Evolutionary conservation across 2,329 filamentous ascomycete genomes (phyloP).

Genomic region (Xylariomycetidae sp.): DNA sequence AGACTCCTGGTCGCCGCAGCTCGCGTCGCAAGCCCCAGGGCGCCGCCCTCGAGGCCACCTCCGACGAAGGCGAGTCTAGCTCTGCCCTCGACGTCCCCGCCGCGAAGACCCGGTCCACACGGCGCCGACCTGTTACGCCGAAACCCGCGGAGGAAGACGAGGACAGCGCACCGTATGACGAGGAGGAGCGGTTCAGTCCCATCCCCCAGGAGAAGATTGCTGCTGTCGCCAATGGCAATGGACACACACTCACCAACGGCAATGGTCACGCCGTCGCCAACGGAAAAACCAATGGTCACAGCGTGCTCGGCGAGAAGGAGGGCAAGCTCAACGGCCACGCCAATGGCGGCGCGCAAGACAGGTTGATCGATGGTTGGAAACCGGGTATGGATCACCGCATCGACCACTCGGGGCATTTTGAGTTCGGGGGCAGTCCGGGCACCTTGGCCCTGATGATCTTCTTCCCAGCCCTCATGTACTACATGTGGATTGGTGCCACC

Average conservation of each 20-base stretch:
- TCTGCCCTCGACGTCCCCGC: constrained; percentile 34
- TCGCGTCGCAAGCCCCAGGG: constrained; percentile 46
- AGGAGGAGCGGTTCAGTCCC: constrained; percentile 25
- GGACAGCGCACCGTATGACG: constrained; percentile 16
- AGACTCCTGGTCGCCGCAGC: constrained; percentile 45
- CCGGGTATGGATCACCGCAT: constrained; percentile 56
- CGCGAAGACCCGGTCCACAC: too few relatives aligned
- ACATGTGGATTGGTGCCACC: constrained; percentile 96
- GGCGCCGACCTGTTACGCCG: constrained; percentile 39
- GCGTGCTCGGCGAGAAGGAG: too few relatives aligned
- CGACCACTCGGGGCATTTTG: constrained; percentile 59
- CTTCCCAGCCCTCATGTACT: constrained; percentile 96
- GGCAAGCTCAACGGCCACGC: constrained; percentile 6
- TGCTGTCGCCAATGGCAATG: constrained; percentile 18
- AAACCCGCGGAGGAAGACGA: constrained; percentile 48
- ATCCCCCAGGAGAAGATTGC: constrained; percentile 21
- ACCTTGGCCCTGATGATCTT: constrained; percentile 80
- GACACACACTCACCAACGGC: constrained; percentile 4
- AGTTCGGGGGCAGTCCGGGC: constrained; percentile 86
- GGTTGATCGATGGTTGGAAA: constrained; percentile 50
- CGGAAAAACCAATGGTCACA: constrained; percentile 20
- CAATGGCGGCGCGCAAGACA: constrained; percentile 24
- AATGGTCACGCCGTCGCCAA: constrained; percentile 12
- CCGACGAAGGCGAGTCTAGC: constrained; percentile 44
- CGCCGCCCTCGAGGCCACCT: constrained; percentile 37